Conservation (phyloP, 441 rosid species). For the Euphorbia schlechtendalii region DNA sequence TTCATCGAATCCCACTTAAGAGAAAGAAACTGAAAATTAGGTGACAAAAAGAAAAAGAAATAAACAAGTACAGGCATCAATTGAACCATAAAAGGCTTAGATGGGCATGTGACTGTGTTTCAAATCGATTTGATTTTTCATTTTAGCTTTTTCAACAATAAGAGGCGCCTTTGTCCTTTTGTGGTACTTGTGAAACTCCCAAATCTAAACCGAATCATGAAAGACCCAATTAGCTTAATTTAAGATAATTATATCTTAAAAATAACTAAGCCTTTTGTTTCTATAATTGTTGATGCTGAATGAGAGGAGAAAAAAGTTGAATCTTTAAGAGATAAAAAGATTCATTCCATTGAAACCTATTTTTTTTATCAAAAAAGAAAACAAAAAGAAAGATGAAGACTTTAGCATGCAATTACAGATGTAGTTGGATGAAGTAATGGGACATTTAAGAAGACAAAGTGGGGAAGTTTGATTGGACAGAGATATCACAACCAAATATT, state of each 20-base stretch:
- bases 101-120: constrained; percentile 34
- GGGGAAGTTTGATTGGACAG: constrained; percentile 15
- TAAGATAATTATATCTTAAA: constrained; percentile 26
- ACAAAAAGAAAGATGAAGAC: not conserved
- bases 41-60: too few species aligned
- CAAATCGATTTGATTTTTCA: too few species aligned
- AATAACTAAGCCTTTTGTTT: constrained; percentile 26
- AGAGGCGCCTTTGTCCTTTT: too few species aligned
- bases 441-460: constrained; percentile 2
- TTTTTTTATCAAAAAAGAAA: not conserved
- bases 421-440: constrained; percentile 21
- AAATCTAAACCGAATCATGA: too few species aligned
- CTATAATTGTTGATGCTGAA: constrained; percentile 25
- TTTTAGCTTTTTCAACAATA: too few species aligned
- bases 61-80: constrained; percentile 13
- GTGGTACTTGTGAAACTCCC: too few species aligned
- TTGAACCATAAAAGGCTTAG: constrained; percentile 21
- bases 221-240: constrained; percentile 16
- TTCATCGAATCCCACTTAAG: constrained; percentile 22
- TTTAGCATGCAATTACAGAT: constrained; percentile 4
- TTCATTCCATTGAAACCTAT: constrained; percentile 1
- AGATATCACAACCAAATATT: constrained; percentile 16
- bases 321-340: constrained; percentile 4
- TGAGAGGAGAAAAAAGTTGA: not conserved
- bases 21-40: too few species aligned